Evolutionary conservation across 768 basidiomycete genomes (phyloP), one percentile per base, ranked within the genome.

Genomic region (Hygrophoropsis aurantiaca): DNA sequence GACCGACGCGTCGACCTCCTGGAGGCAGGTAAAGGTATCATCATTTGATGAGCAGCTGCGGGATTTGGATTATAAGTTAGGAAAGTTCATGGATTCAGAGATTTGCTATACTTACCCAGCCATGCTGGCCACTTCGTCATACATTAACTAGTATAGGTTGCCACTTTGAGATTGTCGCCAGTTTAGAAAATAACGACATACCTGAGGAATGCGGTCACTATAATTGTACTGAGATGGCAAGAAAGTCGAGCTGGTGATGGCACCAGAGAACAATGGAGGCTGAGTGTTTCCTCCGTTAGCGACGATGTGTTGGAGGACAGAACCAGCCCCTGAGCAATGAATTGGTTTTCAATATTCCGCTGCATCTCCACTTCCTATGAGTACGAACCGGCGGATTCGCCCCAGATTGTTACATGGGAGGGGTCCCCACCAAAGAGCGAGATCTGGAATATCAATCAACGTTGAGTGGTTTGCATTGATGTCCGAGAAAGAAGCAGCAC

Each of bases 321-420:
- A 68, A 3, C 67, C 67, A 3, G 54, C 68, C 15, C 67, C 67
- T 66, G 21, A 52, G 16, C 44, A 5, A 37, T 11, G 25, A 48
- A 39, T n/a, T 11, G 11, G 36, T 27, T n/a, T n/a, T 27, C 7
- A 37, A 30, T 30, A 13, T 30, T 18, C 11, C 8, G 34, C n/a
- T 24, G 13, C 30, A 25, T 16, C 24, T 24, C n/a, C 9, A 32
- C 30, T 10, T 46, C 32, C 34, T 15, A 34, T 44, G 18, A n/a
- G 9, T 33, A 45, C 53, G 23, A n/a, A 58, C 63, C 60, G 19
- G 64, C 65, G 0, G 62, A 68, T 52, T 67, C 60, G 1, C 70
- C 70, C 67, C 66, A 69, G 33, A 71, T 65, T 8, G 67, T 69
- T 18, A 71, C 69, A 40, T 54, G 49, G 2, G 26, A 2, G 8